phyloP scores from a whole-genome alignment of 306 rosid genomes.

The Adenanthera pavonina region DNA sequence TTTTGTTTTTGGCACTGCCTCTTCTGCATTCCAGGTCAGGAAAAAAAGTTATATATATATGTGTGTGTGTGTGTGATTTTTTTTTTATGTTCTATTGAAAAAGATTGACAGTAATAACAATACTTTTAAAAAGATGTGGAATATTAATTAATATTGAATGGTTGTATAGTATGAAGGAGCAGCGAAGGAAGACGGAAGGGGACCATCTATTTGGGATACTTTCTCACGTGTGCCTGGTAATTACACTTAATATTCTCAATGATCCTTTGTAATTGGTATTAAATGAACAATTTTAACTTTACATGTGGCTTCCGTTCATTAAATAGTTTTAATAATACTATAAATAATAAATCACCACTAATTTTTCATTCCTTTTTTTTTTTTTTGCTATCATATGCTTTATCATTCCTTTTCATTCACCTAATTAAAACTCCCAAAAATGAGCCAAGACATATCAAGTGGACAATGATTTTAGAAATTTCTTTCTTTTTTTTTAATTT shows the following conservation, averaged over 20 bases:
- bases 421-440: too few relatives aligned
- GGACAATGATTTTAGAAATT: not conserved
- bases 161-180: conserved; percentile 88
- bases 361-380: not conserved
- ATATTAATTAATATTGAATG: not conserved
- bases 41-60: too few relatives aligned
- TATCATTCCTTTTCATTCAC: too few relatives aligned
- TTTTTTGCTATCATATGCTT: too few relatives aligned
- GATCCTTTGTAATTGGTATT: too few relatives aligned
- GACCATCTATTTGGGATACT: conserved; percentile 80
- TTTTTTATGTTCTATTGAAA: not conserved
- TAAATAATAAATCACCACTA: too few relatives aligned
- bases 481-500: not conserved
- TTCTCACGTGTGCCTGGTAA: conserved; percentile 73
- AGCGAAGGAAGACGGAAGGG: conserved; percentile 74
- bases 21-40: conserved; percentile 84
- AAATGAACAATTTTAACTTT: too few relatives aligned
- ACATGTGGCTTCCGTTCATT: too few relatives aligned
- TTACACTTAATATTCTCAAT: not conserved
- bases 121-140: too few relatives aligned
- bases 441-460: not conserved
- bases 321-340: too few relatives aligned
- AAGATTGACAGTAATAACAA: not conserved
- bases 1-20: conserved; percentile 87
- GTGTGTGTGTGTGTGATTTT: too few relatives aligned